These are phyloP conservation scores for Fusarium avenaceum DNA, from an alignment of 2,329 filamentous ascomycete genomes.

Conservation along the genomic window DNA sequence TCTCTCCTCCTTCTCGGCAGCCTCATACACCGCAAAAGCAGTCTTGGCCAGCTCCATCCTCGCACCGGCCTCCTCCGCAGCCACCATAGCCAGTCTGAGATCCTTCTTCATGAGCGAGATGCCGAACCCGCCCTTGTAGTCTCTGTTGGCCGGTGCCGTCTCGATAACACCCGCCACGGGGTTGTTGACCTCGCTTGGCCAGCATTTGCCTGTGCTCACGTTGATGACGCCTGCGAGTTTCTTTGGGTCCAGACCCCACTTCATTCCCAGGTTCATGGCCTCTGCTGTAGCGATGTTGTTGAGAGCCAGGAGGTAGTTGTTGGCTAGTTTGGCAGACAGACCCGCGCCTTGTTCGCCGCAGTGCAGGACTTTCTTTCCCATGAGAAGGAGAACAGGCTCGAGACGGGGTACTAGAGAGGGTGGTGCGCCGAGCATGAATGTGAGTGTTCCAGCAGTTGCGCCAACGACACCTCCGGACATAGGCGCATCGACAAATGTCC, in stretches of 20 bases:
- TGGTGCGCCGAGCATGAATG: slow-evolving; percentile 92
- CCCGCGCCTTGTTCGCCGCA: slow-evolving; percentile 88
- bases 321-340: slow-evolving; percentile 91
- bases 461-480: slow-evolving; percentile 98
- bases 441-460: slow-evolving; percentile 86
- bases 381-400: slow-evolving; percentile 78
- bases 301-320: slow-evolving; percentile 95
- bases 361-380: slow-evolving; percentile 90
- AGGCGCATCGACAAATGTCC: slow-evolving; percentile 90
- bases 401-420: slow-evolving; percentile 72
- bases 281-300: slow-evolving; percentile 84
- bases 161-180: slow-evolving; percentile 88
- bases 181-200: slow-evolving; percentile 97
- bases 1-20: slow-evolving; percentile 70
- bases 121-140: slow-evolving; percentile 83
- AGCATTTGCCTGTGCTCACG: slow-evolving; percentile 92
- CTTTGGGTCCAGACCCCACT: slow-evolving; percentile 70
- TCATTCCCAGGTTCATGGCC: slow-evolving; percentile 75
- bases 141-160: slow-evolving; percentile 79
- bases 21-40: slow-evolving; percentile 76
- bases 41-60: slow-evolving; percentile 73
- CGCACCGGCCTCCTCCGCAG: slow-evolving; percentile 76
- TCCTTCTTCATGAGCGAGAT: slow-evolving; percentile 87
- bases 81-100: slow-evolving; percentile 77
- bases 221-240: slow-evolving; percentile 90